Evolutionary conservation across 2,329 filamentous ascomycete species (phyloP).

Genomic region (Escovopsis weberi): DNA sequence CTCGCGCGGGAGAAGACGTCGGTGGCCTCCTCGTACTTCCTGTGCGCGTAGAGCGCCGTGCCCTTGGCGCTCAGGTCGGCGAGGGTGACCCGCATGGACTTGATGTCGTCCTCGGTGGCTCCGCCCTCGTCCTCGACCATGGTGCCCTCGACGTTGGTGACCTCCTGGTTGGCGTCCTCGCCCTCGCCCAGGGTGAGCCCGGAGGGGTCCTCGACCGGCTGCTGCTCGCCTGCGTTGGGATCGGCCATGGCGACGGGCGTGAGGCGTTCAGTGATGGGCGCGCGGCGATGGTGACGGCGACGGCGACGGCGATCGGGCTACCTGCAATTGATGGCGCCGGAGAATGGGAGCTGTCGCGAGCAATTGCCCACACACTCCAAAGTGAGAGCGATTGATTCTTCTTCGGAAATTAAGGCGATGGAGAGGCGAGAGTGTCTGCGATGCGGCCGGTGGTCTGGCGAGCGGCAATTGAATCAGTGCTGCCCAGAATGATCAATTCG

Average conservation of each 20-base stretch:
- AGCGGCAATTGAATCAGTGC: too few relatives aligned
- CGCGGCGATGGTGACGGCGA: background rate
- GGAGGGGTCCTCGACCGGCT: constrained; percentile 3
- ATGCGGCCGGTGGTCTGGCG: too few relatives aligned
- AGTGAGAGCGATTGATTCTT: too few relatives aligned
- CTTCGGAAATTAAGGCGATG: too few relatives aligned
- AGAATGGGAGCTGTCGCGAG: too few relatives aligned
- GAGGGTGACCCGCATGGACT: constrained; percentile 48
- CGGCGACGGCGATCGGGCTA: background rate
- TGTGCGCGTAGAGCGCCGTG: constrained; percentile 73
- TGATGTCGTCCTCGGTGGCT: constrained; percentile 27
- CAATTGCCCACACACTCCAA: too few relatives aligned
- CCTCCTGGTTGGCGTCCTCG: constrained; percentile 6
- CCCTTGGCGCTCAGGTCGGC: constrained; percentile 69
- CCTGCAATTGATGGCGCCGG: too few relatives aligned
- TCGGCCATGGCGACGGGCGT: constrained; percentile 10
- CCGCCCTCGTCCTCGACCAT: constrained; percentile 1
- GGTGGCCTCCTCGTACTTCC: constrained; percentile 72
- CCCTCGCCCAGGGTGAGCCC: constrained; percentile 6
- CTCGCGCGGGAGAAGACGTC: constrained; percentile 82
- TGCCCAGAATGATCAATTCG: too few relatives aligned
- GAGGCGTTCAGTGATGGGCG: background rate
- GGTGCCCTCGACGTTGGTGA: background rate
- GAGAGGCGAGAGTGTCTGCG: too few relatives aligned
- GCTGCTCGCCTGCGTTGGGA: constrained; percentile 7